Percentiles rank a stretch among this genome's conserved stretches.
Conservation (phyloP, 2,329 filamentous ascomycete species). For the Aspergillus hortae region DNA sequence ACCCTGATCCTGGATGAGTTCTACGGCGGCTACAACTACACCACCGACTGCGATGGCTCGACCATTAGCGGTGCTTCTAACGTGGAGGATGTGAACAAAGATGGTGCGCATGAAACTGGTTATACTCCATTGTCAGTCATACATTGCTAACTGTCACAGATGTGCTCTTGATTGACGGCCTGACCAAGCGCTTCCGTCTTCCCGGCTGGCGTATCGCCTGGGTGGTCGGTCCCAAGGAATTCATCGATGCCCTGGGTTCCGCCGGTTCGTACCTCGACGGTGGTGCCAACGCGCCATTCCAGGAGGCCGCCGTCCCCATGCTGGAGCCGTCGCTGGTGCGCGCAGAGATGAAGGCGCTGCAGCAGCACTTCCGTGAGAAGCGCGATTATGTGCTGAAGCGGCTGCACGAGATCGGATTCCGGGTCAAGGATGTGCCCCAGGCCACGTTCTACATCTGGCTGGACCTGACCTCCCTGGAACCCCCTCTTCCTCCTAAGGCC, state of each 20-base stretch:
- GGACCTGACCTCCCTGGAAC: constrained; percentile 50
- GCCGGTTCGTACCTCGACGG: constrained; percentile 94
- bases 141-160: constrained; percentile 44
- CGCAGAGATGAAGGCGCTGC: constrained; percentile 83
- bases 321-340: constrained; percentile 79
- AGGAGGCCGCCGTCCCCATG: constrained; percentile 89
- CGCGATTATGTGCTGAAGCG: constrained; percentile 84
- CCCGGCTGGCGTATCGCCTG: constrained; percentile 96
- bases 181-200: constrained; percentile 94
- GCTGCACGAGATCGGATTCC: constrained; percentile 81
- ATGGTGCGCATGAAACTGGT: constrained; percentile 41
- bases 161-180: constrained; percentile 89
- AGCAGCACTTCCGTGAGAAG: constrained; percentile 87
- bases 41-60: constrained; percentile 80
- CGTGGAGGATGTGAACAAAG: constrained; percentile 81
- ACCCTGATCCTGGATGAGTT: constrained; percentile 96
- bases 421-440: constrained; percentile 78
- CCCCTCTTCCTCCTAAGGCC: constrained; percentile 55
- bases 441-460: constrained; percentile 93
- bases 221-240: constrained; percentile 94
- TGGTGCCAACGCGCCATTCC: constrained; percentile 91
- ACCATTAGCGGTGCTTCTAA: constrained; percentile 89
- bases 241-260: constrained; percentile 86
- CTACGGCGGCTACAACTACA: constrained; percentile 96
- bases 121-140: too few species aligned